Evolutionary conservation across 768 basidiomycete genomes (phyloP), one percentile per base, ranked within the genome.

Genomic region (Gloeostereum incarnatum): DNA sequence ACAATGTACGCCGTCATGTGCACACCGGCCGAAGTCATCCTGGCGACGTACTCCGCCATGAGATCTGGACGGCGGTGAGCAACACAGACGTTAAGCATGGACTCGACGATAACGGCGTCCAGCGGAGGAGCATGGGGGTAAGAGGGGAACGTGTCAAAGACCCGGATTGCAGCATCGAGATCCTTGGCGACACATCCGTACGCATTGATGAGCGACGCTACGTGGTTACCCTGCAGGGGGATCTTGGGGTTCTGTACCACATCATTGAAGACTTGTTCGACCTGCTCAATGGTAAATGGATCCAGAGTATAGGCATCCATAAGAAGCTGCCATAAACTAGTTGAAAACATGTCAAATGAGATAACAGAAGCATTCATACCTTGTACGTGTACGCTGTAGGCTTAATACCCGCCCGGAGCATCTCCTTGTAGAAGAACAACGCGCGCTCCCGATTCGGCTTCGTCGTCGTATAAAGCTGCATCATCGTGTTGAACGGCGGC

Each of bases 401-500:
- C 3, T 60, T 50, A 18, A 98, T 78, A 0, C 66, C 59, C 3
- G 71, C 78, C 20, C 57, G 53, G 24, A 63, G 55, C 58, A 99
- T 66, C 50, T 74, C 66, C 34, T 82, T 54, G 56, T 84, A 84
- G 56, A 81, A 98, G 48, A 73, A 66, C 19, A 97, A 59, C 13
- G 82, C 86, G 33, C 78, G 72, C 19, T 71, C 71, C 37, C 91
- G 75, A 45, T 88, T 81, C 1, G 91, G 94, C 56, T 85, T 87
- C n/a, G 85, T 91, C 39, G 81, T 77, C 35, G 84, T 81, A 61
- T 90, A 92, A 49, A 94, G 68, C 57, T 99, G 96, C 76, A 99
- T 97, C 92, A 99, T 96, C 23, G 85, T 92, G 63, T 99, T 99
- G 70, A 81, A 99, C 1, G 94, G 94, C 14, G 94, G 96, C 1